These are phyloP conservation scores for Pythium dissimile DNA, from an alignment of 352 stramenopile genomes.

Conservation along the genomic window DNA sequence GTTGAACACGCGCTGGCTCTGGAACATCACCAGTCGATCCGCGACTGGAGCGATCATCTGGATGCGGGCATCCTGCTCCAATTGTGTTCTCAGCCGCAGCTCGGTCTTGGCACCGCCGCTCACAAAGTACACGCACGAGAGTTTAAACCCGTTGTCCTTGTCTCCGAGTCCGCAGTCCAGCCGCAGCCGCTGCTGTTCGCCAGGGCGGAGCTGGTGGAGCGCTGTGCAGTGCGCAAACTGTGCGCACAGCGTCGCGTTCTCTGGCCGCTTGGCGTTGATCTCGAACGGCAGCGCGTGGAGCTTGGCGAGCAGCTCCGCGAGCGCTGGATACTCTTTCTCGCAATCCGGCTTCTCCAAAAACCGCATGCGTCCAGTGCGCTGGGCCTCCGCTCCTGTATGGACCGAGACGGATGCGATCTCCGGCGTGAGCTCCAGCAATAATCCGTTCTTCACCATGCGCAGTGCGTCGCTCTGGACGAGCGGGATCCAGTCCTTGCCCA, in stretches of 20 bases:
- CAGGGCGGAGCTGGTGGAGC: constrained; percentile 38
- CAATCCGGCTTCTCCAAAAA: constrained; percentile 68
- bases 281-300: constrained; percentile 76
- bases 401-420: too few relatives aligned
- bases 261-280: constrained; percentile 68
- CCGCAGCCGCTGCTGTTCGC: constrained; percentile 49
- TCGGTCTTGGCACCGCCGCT: neutral
- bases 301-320: constrained; percentile 73
- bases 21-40: constrained; percentile 68
- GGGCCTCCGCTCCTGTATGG: neutral
- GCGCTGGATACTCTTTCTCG: constrained; percentile 50
- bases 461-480: constrained; percentile 63
- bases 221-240: constrained; percentile 67
- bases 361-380: constrained; percentile 31
- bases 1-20: constrained; percentile 66
- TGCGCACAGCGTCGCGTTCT: constrained; percentile 45
- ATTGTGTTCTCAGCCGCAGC: constrained; percentile 35
- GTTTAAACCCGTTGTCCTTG: constrained; percentile 75
- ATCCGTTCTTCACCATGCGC: constrained; percentile 50
- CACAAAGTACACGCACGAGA: constrained; percentile 76
- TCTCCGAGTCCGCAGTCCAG: constrained; percentile 65
- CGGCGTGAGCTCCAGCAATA: constrained; percentile 32
- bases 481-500: constrained; percentile 75
- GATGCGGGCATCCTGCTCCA: constrained; percentile 27
- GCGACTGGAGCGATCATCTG: constrained; percentile 27